Evolutionary conservation across 208 protist species (phyloP), one percentile per base, ranked within the genome.

Genomic region (Trypanosoma mega): DNA sequence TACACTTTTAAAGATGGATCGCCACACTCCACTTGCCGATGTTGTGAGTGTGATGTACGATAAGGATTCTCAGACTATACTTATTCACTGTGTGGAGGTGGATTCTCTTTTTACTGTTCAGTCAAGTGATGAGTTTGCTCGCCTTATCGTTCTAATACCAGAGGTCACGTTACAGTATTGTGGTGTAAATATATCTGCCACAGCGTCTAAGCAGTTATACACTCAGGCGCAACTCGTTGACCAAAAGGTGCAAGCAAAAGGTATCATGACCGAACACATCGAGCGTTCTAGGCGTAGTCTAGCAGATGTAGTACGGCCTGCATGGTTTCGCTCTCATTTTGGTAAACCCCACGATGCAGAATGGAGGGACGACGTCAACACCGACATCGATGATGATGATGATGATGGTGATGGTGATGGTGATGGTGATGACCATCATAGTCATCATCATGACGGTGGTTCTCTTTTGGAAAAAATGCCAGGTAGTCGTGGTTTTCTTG

Each of bases 31-130:
- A 37, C 44, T 80, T 14, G n/a, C 30, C 12, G 68, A 82, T 23
- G 45, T 87, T 26, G 26, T 63, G 34, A 55, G 37, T n/a, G 46
- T 83, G 7, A 36, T 69, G 47, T 83, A 80, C 72, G 80, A 82
- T 41, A 52, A 29, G 12, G 76, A 82, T 34, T 64, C 73, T 14
- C 76, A 87, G 62, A 72, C 58, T 8, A 69, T 83, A 24, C 71
- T 82, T 29, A 33, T 87, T 45, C 59, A 83, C 54, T 77, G 76
- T 59, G 29, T 3, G 3, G 39, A 72, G 27, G 65, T 72, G 1
- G 80, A 87, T 59, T 16, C 62, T 1, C 66, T 87, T 53, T 78
- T 82, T 66, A 80, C 36, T 41, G 69, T 87, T 30, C 73, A 82
- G 56, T 67, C 62, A 21, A 69, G 58, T 62, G 46, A n/a, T 7